A percentile compares a stretch with the other conserved stretches of the same genome.
These are phyloP conservation scores for Didymella exigua DNA, from an alignment of 2,329 filamentous ascomycete genomes.

Conservation along the genomic window DNA sequence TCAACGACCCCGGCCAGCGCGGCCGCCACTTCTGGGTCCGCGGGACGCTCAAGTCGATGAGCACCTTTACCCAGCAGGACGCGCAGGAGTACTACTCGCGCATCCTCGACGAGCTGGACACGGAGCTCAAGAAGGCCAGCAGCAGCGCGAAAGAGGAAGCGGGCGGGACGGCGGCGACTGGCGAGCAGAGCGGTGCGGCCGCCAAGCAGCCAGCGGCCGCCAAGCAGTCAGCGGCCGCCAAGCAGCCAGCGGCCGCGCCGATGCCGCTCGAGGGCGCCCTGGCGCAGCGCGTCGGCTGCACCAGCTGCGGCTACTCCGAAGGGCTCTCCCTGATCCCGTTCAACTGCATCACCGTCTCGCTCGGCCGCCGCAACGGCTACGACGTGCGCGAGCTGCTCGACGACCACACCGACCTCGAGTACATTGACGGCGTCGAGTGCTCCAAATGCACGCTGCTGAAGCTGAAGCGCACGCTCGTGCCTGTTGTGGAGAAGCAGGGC, in stretches of 20 bases:
- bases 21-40: slow-evolving; percentile 84
- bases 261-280: slow-evolving; percentile 88
- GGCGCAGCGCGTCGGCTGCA: slow-evolving; percentile 87
- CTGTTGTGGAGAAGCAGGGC: slow-evolving; percentile 22
- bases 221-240: background rate
- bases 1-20: slow-evolving; percentile 73
- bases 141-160: slow-evolving; percentile 47
- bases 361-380: slow-evolving; percentile 68
- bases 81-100: slow-evolving; percentile 97
- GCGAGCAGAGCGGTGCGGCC: slow-evolving; percentile 13
- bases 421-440: slow-evolving; percentile 89
- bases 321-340: slow-evolving; percentile 90
- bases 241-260: slow-evolving; percentile 47
- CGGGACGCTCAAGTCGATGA: slow-evolving; percentile 83
- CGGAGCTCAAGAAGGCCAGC: slow-evolving; percentile 64
- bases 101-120: slow-evolving; percentile 82
- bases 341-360: slow-evolving; percentile 86
- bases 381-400: slow-evolving; percentile 80
- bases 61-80: slow-evolving; percentile 94
- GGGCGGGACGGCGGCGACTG: slow-evolving; percentile 2
- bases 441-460: slow-evolving; percentile 82
- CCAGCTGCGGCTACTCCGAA: slow-evolving; percentile 82
- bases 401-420: slow-evolving; percentile 82
- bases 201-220: slow-evolving; percentile 17
- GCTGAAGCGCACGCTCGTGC: slow-evolving; percentile 51